Evolutionary conservation across 2,329 filamentous ascomycete species (phyloP), one percentile per base, ranked within the genome.

Genomic region (Claviceps pazoutovae): DNA sequence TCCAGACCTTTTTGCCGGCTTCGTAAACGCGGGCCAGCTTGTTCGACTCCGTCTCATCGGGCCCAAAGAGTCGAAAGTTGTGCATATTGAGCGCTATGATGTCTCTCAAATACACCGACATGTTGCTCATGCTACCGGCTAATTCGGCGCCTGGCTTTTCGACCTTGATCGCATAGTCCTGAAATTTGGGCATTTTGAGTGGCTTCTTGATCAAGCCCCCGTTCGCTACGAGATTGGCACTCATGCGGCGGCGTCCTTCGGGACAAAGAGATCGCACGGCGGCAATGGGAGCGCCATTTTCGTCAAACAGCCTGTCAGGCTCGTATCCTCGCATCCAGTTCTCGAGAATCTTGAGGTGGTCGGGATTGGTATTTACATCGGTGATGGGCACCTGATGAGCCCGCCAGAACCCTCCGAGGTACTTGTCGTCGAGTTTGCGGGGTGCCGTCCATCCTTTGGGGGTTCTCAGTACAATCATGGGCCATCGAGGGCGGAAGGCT

Each of bases 381-480:
- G 84, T 75, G 54, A 90, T 82, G 44, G 86, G 86, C 6, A 90
- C 82, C 66, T 90, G 86, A 62, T 90, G 86, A 17, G 85, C 73
- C 44, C 84, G 78, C 84, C 84, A 90, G 71, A 80, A 89, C n/a
- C 86, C 86, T 59, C 80, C 80, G 7, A 88, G 74, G 58, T 78
- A 82, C 62, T 87, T 83, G 53, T 78, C 78, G 58, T 84, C 83
- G 49, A 89, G 60, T 64, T 86, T 83, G 53, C 83, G 76, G 5
- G 86, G 86, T 1, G 78, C 85, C 14, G 83, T 88, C 86, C 86
- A 90, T 52, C 86, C 86, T 70, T 90, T 89, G 51, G 86, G 86
- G 37, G 78, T 85, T 59, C 86, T 79, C 37, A 90, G 79, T 39
- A 90, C 69, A 51, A 90, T 80, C 84, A 90, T 86, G 44, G 86